These are phyloP conservation scores for Combretum micranthum DNA, from an alignment of 345 rosid species.

Conservation along the genomic window DNA sequence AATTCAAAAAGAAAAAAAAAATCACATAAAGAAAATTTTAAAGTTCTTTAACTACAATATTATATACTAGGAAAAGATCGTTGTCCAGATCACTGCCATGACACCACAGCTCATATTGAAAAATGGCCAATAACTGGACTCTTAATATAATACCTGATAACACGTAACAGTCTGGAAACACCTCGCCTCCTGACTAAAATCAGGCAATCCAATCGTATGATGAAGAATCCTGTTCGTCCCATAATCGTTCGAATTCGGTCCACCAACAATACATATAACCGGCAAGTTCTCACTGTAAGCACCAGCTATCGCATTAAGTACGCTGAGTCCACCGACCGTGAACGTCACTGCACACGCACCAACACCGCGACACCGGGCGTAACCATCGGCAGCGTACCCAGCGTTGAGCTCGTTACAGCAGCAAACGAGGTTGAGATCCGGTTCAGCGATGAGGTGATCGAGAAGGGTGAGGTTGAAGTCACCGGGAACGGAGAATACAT, in stretches of 20 bases:
- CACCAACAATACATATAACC: slow-evolving; percentile 72
- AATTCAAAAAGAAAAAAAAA: too few relatives aligned
- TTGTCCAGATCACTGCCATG: too few relatives aligned
- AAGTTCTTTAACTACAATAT: too few relatives aligned
- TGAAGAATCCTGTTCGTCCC: slow-evolving; percentile 79
- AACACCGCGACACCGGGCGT: slow-evolving; percentile 62
- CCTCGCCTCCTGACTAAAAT: slow-evolving; percentile 65
- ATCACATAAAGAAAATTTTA: too few relatives aligned
- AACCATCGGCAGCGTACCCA: slow-evolving; percentile 82
- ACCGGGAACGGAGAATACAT: slow-evolving; percentile 68
- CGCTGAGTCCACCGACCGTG: slow-evolving; percentile 76
- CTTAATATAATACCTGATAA: slow-evolving; percentile 36
- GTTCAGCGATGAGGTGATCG: slow-evolving; percentile 70
- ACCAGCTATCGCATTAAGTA: slow-evolving; percentile 72
- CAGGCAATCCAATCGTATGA: slow-evolving; percentile 72
- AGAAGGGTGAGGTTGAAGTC: slow-evolving; percentile 79
- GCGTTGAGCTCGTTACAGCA: slow-evolving; percentile 88
- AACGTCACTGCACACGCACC: slow-evolving; percentile 87
- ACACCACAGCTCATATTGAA: too few relatives aligned
- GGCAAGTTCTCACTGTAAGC: slow-evolving; percentile 82
- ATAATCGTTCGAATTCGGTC: slow-evolving; percentile 78
- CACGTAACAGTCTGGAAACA: slow-evolving; percentile 74
- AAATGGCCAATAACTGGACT: too few relatives aligned
- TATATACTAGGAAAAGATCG: too few relatives aligned
- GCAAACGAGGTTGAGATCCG: slow-evolving; percentile 51